phyloP scores from a whole-genome alignment of 2,329 filamentous ascomycete genomes.

The Penicillium brasilianum region DNA sequence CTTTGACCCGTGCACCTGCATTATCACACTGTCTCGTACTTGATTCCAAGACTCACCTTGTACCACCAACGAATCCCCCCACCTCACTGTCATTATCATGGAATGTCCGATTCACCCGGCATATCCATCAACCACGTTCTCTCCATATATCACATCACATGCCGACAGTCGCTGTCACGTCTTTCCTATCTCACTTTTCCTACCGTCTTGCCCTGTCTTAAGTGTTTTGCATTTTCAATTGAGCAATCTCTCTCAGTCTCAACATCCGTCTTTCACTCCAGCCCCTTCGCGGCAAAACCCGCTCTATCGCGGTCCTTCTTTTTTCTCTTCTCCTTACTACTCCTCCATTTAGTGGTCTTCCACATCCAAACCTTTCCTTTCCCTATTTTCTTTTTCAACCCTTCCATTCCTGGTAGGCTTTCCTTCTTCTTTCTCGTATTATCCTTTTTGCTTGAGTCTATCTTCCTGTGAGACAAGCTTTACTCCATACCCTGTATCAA shows the following conservation, averaged over 20 bases:
- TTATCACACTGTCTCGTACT: neutral
- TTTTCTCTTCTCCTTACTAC: constrained; percentile 8
- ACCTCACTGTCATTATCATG: neutral
- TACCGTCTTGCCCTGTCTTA: neutral
- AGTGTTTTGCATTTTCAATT: neutral
- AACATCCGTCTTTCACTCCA: constrained; percentile 8
- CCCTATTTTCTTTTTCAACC: neutral
- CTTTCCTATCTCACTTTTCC: constrained; percentile 9
- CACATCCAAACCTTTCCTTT: too few relatives aligned
- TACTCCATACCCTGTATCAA: constrained; percentile 34
- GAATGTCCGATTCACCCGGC: neutral
- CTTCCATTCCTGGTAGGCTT: neutral
- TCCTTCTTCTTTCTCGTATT: neutral
- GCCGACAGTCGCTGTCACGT: constrained; percentile 10
- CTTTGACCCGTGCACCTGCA: neutral
- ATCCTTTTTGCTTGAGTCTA: neutral
- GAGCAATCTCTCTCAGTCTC: constrained; percentile 2
- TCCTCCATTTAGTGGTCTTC: too few relatives aligned
- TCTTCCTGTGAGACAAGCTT: neutral
- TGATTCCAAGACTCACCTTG: neutral
- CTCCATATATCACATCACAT: constrained; percentile 20
- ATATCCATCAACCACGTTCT: constrained; percentile 3
- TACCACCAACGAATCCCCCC: constrained; percentile 1
- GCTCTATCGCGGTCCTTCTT: neutral
- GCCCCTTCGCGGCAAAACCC: neutral